phyloP scores from a whole-genome alignment of 116 monocot genomes.

The Thalassia testudinum region DNA sequence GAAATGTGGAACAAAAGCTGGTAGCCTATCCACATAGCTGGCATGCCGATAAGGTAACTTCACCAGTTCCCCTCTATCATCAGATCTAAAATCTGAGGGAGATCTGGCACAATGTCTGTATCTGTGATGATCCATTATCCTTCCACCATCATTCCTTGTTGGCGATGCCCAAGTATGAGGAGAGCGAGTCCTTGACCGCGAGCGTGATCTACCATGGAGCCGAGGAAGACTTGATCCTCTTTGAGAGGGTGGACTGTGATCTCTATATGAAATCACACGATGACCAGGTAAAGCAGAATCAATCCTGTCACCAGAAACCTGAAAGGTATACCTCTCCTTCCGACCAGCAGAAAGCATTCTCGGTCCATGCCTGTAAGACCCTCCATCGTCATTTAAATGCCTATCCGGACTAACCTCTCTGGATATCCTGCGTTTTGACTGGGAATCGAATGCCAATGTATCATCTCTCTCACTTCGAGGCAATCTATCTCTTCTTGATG shows the following conservation, averaged over 20 bases:
- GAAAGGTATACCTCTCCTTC: constrained; percentile 12
- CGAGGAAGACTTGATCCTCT: constrained; percentile 26
- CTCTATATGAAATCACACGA: constrained; percentile 20
- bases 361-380: constrained; percentile 22
- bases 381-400: constrained; percentile 12
- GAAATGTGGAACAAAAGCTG: background rate
- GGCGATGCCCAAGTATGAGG: constrained; percentile 51
- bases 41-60: constrained; percentile 19
- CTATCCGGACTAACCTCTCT: constrained; percentile 37
- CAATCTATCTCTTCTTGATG: background rate
- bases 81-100: constrained; percentile 19
- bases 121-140: constrained; percentile 9
- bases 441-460: constrained; percentile 8
- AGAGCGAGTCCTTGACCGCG: constrained; percentile 59
- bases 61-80: constrained; percentile 15
- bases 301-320: constrained; percentile 18
- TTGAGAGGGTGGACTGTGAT: constrained; percentile 33
- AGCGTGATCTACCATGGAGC: constrained; percentile 36
- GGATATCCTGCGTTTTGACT: constrained; percentile 4
- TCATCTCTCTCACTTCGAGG: constrained; percentile 30
- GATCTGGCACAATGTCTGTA: constrained; percentile 23
- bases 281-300: constrained; percentile 10
- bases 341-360: constrained; percentile 4
- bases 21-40: constrained; percentile 16
- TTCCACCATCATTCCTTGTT: constrained; percentile 10